phyloP scores from a whole-genome alignment of 257 asterid genomes.

The Salvia rosmarinus region DNA sequence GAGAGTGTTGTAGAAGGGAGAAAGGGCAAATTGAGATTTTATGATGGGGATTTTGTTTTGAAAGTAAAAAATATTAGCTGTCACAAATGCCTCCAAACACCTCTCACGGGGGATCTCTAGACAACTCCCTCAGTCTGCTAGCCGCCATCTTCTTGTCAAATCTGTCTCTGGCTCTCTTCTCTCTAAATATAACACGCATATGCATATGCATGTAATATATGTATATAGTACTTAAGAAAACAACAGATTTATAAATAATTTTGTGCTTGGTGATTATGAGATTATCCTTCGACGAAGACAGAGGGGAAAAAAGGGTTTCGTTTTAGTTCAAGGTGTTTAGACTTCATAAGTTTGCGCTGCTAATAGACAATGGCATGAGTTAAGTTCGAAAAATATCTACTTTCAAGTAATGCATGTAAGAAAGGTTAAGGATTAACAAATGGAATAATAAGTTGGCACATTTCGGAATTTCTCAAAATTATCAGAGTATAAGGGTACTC shows the following conservation, averaged over 20 bases:
- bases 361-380: not conserved
- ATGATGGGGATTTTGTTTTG: constrained; percentile 22
- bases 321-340: not conserved
- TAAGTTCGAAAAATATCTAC: too few species aligned
- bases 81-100: constrained; percentile 68
- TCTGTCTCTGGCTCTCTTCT: constrained; percentile 18
- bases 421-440: not conserved
- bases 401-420: too few species aligned
- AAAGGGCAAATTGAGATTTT: constrained; percentile 27
- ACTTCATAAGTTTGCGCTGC: not conserved
- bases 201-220: too few species aligned
- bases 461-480: not conserved
- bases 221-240: too few species aligned
- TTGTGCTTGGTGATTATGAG: constrained; percentile 1
- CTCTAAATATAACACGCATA: not conserved
- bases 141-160: constrained; percentile 37
- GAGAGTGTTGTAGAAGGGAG: constrained; percentile 14
- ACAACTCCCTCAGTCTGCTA: constrained; percentile 31
- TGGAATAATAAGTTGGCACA: not conserved
- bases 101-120: constrained; percentile 70
- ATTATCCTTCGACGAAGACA: not conserved
- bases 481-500: too few species aligned
- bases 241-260: too few species aligned
- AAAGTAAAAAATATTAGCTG: constrained; percentile 47
- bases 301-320: not conserved